Base-by-base conservation (phyloP, 768 basidiomycete genomes). In the Tulasnella sp. region DNA sequence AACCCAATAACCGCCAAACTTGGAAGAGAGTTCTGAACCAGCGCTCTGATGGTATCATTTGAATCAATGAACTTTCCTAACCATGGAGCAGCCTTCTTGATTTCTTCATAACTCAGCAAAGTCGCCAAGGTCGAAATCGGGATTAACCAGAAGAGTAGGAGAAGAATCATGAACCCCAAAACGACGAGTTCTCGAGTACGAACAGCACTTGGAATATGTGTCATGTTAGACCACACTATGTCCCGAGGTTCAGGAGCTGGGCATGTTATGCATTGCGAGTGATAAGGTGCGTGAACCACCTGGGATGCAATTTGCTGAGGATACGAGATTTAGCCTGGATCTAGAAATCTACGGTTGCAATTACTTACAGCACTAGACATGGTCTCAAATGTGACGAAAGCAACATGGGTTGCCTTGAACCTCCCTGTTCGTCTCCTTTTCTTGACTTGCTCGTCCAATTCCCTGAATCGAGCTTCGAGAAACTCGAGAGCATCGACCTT, bases 311-410 rank as follows among this genome's bases (percentile, higher is more conserved):
- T 81, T 83, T 99, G 92, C 74, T 84, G 57, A 0, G 54, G 32
- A 27, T 20, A 42, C 12, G 15, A 57, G 37, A 19, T 28, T n/a
- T n/a, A 53, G 29, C 35, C 37, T 19, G 24, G 5, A 15, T 27
- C 15, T 32, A 37, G 25, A 20, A 31, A 19, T 19, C n/a, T 29
- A 37, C 5, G 20, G 1, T 10, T 31, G 3, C 45, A 2, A 43
- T 15, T 16, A 69, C 83, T 62, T 63, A 91, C 88, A 22, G 90
- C 88, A 58, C 81, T 83, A 1, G 87, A 84, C 79, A 92, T 87
- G 61, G 88, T 88, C 67, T 95, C 89, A 59, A 99, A 96, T 0
- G 95, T 98, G 16, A 98, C 85, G 60, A 98, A 99, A 0, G 90
- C 95, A 27, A 78, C 76, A 39, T 81, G 79, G 1, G 87, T 88